These are phyloP conservation scores for Penicillium macrosclerotiorum DNA, from an alignment of 495 filamentous ascomycete species.

Conservation along the genomic window DNA sequence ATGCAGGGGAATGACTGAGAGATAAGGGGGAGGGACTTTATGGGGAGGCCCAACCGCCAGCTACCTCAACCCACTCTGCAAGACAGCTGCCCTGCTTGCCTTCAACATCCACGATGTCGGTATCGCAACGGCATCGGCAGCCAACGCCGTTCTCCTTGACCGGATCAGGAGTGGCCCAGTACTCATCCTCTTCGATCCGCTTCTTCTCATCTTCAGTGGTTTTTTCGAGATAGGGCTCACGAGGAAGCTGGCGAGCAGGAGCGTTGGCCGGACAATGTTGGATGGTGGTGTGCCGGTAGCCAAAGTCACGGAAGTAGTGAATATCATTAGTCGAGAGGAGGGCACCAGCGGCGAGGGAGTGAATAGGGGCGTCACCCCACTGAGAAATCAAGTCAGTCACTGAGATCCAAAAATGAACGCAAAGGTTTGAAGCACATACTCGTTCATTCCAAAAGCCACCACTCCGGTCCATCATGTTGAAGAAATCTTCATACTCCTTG, in stretches of 20 bases:
- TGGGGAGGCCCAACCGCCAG: slow-evolving; percentile 87
- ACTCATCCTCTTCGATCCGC: slow-evolving; percentile 90
- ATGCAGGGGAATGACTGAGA: slow-evolving; percentile 31
- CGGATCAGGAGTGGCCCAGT: slow-evolving; percentile 86
- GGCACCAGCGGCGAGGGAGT: slow-evolving; percentile 92
- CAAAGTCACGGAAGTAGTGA: slow-evolving; percentile 99
- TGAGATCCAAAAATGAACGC: background rate
- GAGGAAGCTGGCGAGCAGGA: slow-evolving; percentile 79
- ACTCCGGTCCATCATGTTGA: slow-evolving; percentile 97
- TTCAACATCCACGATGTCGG: slow-evolving; percentile 97
- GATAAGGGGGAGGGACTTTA: slow-evolving; percentile 22
- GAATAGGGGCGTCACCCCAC: slow-evolving; percentile 99
- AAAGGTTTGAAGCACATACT: slow-evolving; percentile 52
- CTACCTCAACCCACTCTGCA: slow-evolving; percentile 95
- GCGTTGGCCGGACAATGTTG: slow-evolving; percentile 98
- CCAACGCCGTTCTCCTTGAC: slow-evolving; percentile 96
- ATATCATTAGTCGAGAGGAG: slow-evolving; percentile 81
- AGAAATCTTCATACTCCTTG: slow-evolving; percentile 96
- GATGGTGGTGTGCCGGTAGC: slow-evolving; percentile 97
- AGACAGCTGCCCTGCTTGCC: slow-evolving; percentile 95
- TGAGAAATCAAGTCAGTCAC: slow-evolving; percentile 32
- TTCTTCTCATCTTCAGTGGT: slow-evolving; percentile 84
- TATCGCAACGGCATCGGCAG: slow-evolving; percentile 95
- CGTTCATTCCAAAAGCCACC: slow-evolving; percentile 99
- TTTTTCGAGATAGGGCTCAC: slow-evolving; percentile 77